These are phyloP conservation scores for Thermothelomyces thermophilus DNA, from an alignment of 2,329 filamentous ascomycete genomes.

Conservation along the genomic window DNA sequence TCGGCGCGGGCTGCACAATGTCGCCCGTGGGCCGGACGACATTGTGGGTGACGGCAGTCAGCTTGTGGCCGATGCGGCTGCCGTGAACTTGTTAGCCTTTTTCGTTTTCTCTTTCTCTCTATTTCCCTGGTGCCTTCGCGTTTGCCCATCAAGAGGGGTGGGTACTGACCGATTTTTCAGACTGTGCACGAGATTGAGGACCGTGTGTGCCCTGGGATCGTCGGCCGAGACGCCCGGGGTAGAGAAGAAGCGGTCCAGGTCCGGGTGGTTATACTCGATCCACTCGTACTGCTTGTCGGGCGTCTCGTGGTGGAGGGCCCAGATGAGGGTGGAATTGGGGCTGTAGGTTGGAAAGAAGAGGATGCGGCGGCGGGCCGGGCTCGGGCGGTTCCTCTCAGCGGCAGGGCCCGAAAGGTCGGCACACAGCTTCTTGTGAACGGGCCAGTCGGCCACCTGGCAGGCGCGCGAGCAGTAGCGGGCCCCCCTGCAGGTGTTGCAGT, in stretches of 20 bases:
- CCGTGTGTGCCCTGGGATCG: not conserved
- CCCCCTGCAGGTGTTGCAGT: conserved; percentile 7
- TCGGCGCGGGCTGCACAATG: not conserved
- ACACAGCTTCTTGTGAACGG: conserved; percentile 16
- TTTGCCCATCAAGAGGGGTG: too few species aligned
- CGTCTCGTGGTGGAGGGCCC: not conserved
- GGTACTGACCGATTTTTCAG: not conserved
- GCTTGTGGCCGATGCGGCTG: conserved; percentile 2
- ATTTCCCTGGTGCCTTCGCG: too few species aligned
- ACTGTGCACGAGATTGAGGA: not conserved
- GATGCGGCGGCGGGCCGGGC: conserved; percentile 2
- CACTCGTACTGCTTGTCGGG: not conserved
- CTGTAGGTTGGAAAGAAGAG: conserved; percentile 9
- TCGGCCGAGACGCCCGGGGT: too few species aligned
- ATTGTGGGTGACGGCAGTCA: not conserved
- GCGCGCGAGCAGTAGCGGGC: conserved; percentile 13
- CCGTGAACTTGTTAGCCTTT: not conserved
- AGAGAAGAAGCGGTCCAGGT: not conserved
- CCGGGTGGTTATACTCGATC: not conserved
- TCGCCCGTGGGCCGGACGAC: not conserved
- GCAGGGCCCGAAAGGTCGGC: not conserved
- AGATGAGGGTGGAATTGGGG: conserved; percentile 6
- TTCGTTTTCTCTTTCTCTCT: not conserved
- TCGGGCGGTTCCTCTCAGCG: conserved; percentile 1
- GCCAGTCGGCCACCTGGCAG: conserved; percentile 13